A percentile compares a stretch with the other conserved stretches of the same genome.
These are phyloP conservation scores for Silene vulgaris DNA, from an alignment of 179 eudicot species.

Conservation along the genomic window DNA sequence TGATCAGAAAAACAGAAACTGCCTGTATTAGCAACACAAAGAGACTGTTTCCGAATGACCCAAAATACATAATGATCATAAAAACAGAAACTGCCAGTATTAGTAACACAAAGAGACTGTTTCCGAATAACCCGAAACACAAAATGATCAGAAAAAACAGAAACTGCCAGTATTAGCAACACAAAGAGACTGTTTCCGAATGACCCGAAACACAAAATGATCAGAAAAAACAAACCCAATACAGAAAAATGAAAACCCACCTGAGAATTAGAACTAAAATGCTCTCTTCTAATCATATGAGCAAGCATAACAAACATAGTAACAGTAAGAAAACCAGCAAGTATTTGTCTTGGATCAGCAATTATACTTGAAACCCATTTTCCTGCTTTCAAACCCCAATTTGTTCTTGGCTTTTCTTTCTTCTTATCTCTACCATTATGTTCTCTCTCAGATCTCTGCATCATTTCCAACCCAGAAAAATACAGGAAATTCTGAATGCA, in stretches of 20 bases:
- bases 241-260: constrained; percentile 26
- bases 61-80: too few relatives aligned
- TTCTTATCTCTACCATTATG: constrained; percentile 23
- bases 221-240: constrained; percentile 5
- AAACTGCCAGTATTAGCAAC: too few relatives aligned
- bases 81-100: neutral
- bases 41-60: too few relatives aligned
- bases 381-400: constrained; percentile 15
- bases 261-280: constrained; percentile 45
- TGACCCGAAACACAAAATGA: neutral
- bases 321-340: constrained; percentile 81
- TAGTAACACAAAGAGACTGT: too few relatives aligned
- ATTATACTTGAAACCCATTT: constrained; percentile 40
- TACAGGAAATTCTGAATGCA: neutral
- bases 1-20: neutral
- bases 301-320: constrained; percentile 95
- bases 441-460: constrained; percentile 34
- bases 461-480: neutral
- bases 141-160: too few relatives aligned
- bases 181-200: too few relatives aligned
- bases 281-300: constrained; percentile 81
- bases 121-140: too few relatives aligned
- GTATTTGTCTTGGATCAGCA: constrained; percentile 80
- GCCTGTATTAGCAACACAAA: too few relatives aligned
- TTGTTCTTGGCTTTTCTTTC: constrained; percentile 19